phyloP scores from a whole-genome alignment of 805 yeast genomes.

The Candida peoriensis region DNA sequence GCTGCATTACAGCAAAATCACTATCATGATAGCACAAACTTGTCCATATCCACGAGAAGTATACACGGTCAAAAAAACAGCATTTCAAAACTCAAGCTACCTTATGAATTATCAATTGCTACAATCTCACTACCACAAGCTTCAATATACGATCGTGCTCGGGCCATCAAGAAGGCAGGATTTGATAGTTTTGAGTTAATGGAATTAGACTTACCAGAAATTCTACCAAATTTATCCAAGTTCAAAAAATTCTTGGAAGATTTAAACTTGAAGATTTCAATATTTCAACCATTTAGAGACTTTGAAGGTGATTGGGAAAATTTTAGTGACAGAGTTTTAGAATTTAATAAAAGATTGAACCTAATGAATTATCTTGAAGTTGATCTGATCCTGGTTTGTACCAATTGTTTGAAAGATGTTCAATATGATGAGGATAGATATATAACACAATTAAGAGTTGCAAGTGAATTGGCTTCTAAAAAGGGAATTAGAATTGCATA shows the following conservation, averaged over 20 bases:
- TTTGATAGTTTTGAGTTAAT: slow-evolving; percentile 6
- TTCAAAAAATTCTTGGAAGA: slow-evolving; percentile 2
- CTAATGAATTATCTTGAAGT: slow-evolving; percentile 2
- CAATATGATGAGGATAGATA: not conserved
- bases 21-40: too few relatives aligned
- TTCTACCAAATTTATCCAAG: not conserved
- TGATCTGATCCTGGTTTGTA: slow-evolving; percentile 4
- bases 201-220: slow-evolving; percentile 5
- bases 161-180: slow-evolving; percentile 5
- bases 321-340: not conserved
- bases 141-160: slow-evolving; percentile 1
- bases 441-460: slow-evolving; percentile 3
- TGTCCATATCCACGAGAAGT: too few relatives aligned
- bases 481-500: slow-evolving; percentile 23
- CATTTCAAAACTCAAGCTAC: too few relatives aligned
- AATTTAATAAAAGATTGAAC: slow-evolving; percentile 1
- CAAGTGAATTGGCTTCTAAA: slow-evolving; percentile 3
- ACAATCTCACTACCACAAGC: slow-evolving; percentile 6
- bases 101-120: slow-evolving; percentile 5
- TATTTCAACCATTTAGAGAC: slow-evolving; percentile 10
- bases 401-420: slow-evolving; percentile 1
- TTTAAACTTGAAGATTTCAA: slow-evolving; percentile 3
- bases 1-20: too few relatives aligned
- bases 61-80: too few relatives aligned
- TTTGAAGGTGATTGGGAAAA: slow-evolving; percentile 3